Conservation (phyloP, 169 alveolate species). For the Plasmodium yoelii region DNA sequence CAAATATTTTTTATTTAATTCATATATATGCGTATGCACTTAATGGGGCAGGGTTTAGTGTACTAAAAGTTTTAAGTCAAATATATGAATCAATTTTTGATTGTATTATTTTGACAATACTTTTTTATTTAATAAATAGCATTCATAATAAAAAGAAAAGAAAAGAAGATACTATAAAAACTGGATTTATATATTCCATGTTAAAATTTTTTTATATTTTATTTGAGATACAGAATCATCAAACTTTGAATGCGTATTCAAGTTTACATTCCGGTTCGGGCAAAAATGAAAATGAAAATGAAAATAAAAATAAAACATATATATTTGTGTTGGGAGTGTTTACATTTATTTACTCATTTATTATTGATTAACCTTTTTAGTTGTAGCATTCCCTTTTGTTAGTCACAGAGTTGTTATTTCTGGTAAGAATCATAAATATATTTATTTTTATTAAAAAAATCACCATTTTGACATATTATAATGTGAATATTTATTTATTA, state of each 20-base stretch:
- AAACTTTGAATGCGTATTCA: slow-evolving; percentile 31
- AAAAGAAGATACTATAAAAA: slow-evolving; percentile 31
- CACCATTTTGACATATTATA: neutral
- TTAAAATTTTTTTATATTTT: slow-evolving; percentile 42
- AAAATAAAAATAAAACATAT: too few relatives aligned
- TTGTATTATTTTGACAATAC: slow-evolving; percentile 18
- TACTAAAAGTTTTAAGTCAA: slow-evolving; percentile 67
- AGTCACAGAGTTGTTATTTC: slow-evolving; percentile 22
- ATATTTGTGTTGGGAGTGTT: too few relatives aligned
- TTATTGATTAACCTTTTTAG: slow-evolving; percentile 24
- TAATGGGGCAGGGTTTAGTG: slow-evolving; percentile 68
- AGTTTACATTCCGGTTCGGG: slow-evolving; percentile 24
- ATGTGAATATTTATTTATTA: neutral
- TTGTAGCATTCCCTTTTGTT: slow-evolving; percentile 57
- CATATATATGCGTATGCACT: slow-evolving; percentile 45
- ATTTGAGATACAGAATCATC: slow-evolving; percentile 60
- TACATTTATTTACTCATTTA: neutral
- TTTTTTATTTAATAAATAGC: slow-evolving; percentile 17
- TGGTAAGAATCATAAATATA: slow-evolving; percentile 7
- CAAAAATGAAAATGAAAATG: neutral
- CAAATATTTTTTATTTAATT: slow-evolving; percentile 35
- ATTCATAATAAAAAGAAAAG: slow-evolving; percentile 11
- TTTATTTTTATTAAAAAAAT: too few relatives aligned
- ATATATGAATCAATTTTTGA: slow-evolving; percentile 59
- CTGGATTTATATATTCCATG: slow-evolving; percentile 23